phyloP scores from a whole-genome alignment of 176 grass and related monocot genomes.

The Musa schizocarpa region DNA sequence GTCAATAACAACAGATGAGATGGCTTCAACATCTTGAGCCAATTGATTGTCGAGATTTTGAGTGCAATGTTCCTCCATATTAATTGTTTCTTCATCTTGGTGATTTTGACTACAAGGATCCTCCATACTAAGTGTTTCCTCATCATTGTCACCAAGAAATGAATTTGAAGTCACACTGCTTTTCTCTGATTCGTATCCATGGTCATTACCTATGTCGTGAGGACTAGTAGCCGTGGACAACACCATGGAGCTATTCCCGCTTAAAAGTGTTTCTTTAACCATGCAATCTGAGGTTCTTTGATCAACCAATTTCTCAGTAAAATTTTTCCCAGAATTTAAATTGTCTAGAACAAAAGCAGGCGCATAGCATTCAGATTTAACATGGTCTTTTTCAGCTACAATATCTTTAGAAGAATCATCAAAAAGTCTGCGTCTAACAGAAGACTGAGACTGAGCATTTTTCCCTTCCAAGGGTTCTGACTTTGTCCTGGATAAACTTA shows the following conservation, averaged over 20 bases:
- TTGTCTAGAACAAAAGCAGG: conserved; percentile 20
- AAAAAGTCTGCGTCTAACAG: conserved; percentile 62
- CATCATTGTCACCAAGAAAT: conserved; percentile 35
- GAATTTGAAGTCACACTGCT: conserved; percentile 79
- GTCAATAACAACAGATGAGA: neutral
- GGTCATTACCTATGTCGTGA: conserved; percentile 29
- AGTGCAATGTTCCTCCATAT: conserved; percentile 22
- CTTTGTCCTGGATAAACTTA: conserved; percentile 60
- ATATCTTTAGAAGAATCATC: conserved; percentile 29
- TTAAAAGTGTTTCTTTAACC: conserved; percentile 35
- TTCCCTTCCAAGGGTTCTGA: conserved; percentile 48
- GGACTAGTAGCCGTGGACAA: conserved; percentile 30
- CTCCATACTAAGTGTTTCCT: conserved; percentile 30
- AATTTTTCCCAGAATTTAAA: conserved; percentile 7
- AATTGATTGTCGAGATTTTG: conserved; percentile 25
- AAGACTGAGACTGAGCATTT: conserved; percentile 16
- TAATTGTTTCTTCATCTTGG: conserved; percentile 33
- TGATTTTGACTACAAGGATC: conserved; percentile 31
- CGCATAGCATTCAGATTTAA: conserved; percentile 33
- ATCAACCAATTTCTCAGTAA: conserved; percentile 9
- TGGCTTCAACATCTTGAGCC: conserved; percentile 25
- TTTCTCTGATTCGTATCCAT: conserved; percentile 56
- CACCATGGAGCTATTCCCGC: conserved; percentile 44
- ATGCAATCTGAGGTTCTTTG: conserved; percentile 20
- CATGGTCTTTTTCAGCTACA: conserved; percentile 23